Evolutionary conservation across 2,329 filamentous ascomycete species (phyloP).

Genomic region (Zasmidium angulare): DNA sequence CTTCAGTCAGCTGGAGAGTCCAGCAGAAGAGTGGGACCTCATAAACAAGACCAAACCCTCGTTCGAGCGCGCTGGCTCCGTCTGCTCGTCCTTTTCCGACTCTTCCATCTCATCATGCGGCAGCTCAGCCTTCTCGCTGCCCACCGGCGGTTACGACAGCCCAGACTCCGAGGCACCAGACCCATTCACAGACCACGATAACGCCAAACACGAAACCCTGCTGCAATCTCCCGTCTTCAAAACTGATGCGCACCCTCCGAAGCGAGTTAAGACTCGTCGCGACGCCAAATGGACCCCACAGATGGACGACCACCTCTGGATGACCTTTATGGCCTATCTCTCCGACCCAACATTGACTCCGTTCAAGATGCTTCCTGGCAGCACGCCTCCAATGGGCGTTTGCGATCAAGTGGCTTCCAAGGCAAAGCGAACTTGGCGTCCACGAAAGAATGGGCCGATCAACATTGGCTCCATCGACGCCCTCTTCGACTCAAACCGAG

Average conservation of each 20-base stretch:
- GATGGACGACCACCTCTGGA: constrained; percentile 67
- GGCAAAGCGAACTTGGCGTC: constrained; percentile 61
- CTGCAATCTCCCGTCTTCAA: constrained; percentile 26
- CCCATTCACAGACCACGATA: constrained; percentile 47
- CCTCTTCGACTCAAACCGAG: constrained; percentile 19
- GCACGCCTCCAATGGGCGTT: constrained; percentile 62
- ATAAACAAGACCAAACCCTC: constrained; percentile 31
- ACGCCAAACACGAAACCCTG: constrained; percentile 25
- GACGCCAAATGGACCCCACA: constrained; percentile 56
- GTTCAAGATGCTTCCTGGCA: constrained; percentile 66
- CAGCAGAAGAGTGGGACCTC: constrained; percentile 33
- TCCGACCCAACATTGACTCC: constrained; percentile 66
- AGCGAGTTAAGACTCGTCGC: constrained; percentile 45
- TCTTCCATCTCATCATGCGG: constrained; percentile 62
- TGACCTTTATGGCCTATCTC: constrained; percentile 65
- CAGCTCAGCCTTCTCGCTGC: constrained; percentile 48
- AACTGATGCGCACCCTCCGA: constrained; percentile 32
- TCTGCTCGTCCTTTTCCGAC: constrained; percentile 60
- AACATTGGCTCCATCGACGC: constrained; percentile 31
- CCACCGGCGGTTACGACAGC: constrained; percentile 58
- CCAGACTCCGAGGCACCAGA: constrained; percentile 60
- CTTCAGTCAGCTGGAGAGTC: constrained; percentile 28
- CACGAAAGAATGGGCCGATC: constrained; percentile 35
- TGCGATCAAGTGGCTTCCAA: constrained; percentile 63
- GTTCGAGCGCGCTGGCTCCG: constrained; percentile 56